Evolutionary conservation across 768 basidiomycete genomes (phyloP), one percentile per base, ranked within the genome.

Genomic region (Suillus sp.): DNA sequence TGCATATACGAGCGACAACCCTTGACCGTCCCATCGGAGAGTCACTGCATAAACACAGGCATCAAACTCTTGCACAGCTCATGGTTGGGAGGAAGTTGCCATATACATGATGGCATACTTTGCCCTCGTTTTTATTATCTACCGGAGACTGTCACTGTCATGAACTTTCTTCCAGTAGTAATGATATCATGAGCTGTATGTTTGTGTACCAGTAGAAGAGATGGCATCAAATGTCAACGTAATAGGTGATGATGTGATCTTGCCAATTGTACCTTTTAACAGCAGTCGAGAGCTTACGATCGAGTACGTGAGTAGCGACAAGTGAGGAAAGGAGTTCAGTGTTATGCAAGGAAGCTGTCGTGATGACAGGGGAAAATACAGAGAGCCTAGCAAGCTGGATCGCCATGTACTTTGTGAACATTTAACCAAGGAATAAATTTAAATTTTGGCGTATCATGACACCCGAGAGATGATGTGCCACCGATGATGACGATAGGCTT

Each of bases 401-500:
- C 32, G 32, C 32, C 8, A 7, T 34, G 32, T 34, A 34, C 64
- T 79, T 77, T 74, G 74, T 32, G 70, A 75, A 55, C 76, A 78
- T 2, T 75, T 74, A 6, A 75, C 8, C 76, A 76, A 64, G 27
- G 43, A 67, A 7, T 72, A 69, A 13, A 78, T 69, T 65, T 77
- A 78, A 47, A 78, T 74, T 16, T 64, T 75, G 72, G 61, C 65
- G 13, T 42, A 79, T 78, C 77, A 22, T 65, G 73, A 66, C 80
- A 78, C n/a, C 32, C 7, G 7, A 34, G 1, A 8, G 32, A 34
- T 8, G 1, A 43, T 43, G 8, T 71, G 22, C 68, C 76, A 3
- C 3, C 32, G 32, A 34, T 34, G 32, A 34, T 34, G 32, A 34
- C 32, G 32, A 34, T 34, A 34, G 32, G 32, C 7, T 8, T 5